phyloP scores from a whole-genome alignment of 495 filamentous ascomycete genomes.

The Pyrenopolyporus hunteri region DNA sequence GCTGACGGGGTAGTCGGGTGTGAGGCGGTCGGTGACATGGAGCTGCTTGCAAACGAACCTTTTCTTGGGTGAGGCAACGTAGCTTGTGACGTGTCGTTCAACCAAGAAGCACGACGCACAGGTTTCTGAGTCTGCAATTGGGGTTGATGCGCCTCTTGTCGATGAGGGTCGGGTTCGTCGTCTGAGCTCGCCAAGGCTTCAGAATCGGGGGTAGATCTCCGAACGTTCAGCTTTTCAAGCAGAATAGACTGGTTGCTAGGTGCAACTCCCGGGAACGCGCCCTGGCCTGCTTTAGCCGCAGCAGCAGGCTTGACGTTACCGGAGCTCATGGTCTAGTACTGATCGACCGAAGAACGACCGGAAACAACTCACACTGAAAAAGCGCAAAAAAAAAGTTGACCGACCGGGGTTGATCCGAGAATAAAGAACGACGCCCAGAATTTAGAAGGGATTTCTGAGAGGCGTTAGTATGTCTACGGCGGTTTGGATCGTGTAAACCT shows the following conservation, averaged over 20 bases:
- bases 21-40: slow-evolving; percentile 76
- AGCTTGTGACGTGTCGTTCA: slow-evolving; percentile 62
- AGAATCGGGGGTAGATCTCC: slow-evolving; percentile 83
- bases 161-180: slow-evolving; percentile 73
- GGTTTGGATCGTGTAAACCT: slow-evolving; percentile 22
- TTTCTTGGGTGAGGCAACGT: slow-evolving; percentile 54
- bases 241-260: slow-evolving; percentile 64
- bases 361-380: slow-evolving; percentile 17
- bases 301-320: slow-evolving; percentile 48
- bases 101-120: slow-evolving; percentile 64
- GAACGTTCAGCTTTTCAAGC: slow-evolving; percentile 76
- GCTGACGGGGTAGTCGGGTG: slow-evolving; percentile 75
- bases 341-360: slow-evolving; percentile 13
- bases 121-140: slow-evolving; percentile 56
- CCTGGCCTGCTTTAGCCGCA: slow-evolving; percentile 50
- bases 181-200: slow-evolving; percentile 93
- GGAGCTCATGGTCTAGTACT: slow-evolving; percentile 53
- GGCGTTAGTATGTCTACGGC: slow-evolving; percentile 7
- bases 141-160: slow-evolving; percentile 53
- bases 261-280: slow-evolving; percentile 43
- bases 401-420: too few species aligned
- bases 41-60: slow-evolving; percentile 66
- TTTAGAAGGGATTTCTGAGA: slow-evolving; percentile 9
- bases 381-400: slow-evolving; percentile 8
- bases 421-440: slow-evolving; percentile 10